phyloP scores from a whole-genome alignment of 2,329 filamentous ascomycete genomes.

The Rugonectria rugulosa region DNA sequence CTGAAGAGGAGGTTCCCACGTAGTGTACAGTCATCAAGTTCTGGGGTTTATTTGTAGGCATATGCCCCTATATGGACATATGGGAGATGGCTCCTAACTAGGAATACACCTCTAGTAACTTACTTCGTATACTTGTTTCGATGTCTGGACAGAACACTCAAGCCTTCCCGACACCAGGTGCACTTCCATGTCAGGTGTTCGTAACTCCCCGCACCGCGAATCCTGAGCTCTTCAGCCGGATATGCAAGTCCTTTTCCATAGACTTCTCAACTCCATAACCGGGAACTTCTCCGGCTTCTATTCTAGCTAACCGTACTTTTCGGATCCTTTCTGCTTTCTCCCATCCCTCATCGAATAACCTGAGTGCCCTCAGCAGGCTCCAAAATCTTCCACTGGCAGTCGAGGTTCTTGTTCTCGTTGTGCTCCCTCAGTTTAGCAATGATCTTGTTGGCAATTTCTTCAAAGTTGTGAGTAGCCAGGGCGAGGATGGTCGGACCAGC shows the following conservation, averaged over 20 bases:
- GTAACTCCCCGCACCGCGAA: constrained; percentile 1
- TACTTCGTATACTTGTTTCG: too few relatives aligned
- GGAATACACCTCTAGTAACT: too few relatives aligned
- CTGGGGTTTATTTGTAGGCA: too few relatives aligned
- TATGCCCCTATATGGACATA: too few relatives aligned
- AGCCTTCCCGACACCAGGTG: too few relatives aligned
- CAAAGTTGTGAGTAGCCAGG: constrained; percentile 88
- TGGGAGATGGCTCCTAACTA: too few relatives aligned
- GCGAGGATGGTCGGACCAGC: constrained; percentile 95
- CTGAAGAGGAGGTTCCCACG: too few relatives aligned
- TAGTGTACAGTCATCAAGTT: too few relatives aligned
- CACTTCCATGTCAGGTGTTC: too few relatives aligned
- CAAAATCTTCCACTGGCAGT: constrained; percentile 85
- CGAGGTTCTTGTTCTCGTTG: constrained; percentile 67
- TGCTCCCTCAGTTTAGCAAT: constrained; percentile 74
- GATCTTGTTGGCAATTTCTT: constrained; percentile 82
- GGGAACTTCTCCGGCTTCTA: background rate
- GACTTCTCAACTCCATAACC: constrained; percentile 13
- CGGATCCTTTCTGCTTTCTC: background rate
- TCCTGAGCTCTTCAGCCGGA: background rate
- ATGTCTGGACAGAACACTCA: background rate
- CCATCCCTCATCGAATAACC: constrained; percentile 47
- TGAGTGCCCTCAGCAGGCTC: constrained; percentile 81
- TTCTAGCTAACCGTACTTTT: background rate
- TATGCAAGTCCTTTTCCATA: constrained; percentile 12